phyloP scores from a whole-genome alignment of 2,329 filamentous ascomycete species.

The Leptosphaerulina australis region DNA sequence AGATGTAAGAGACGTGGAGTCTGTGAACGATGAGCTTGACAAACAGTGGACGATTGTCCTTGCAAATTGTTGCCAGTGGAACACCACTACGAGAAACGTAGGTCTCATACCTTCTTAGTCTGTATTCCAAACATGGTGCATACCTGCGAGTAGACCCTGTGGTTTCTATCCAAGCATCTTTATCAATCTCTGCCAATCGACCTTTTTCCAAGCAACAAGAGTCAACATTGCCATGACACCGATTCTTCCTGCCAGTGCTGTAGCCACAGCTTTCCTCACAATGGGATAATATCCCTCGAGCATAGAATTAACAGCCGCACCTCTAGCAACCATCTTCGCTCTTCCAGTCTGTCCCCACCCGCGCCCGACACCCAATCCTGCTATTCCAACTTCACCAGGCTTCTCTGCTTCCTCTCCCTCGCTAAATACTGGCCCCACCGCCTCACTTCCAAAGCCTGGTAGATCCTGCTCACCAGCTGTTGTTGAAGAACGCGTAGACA shows the following conservation, averaged over 20 bases:
- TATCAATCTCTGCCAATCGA: slow-evolving; percentile 4
- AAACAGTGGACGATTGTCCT: neutral
- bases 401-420: slow-evolving; percentile 32
- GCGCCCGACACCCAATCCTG: slow-evolving; percentile 53
- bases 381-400: slow-evolving; percentile 54
- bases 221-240: slow-evolving; percentile 31
- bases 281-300: slow-evolving; percentile 61
- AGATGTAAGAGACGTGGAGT: slow-evolving; percentile 6
- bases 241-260: slow-evolving; percentile 50
- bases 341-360: slow-evolving; percentile 45
- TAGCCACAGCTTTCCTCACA: slow-evolving; percentile 54
- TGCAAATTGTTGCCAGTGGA: neutral
- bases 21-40: slow-evolving; percentile 8
- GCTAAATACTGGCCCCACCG: slow-evolving; percentile 25
- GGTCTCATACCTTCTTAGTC: too few species aligned
- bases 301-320: slow-evolving; percentile 55
- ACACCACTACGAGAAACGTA: too few species aligned
- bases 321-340: slow-evolving; percentile 47
- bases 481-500: slow-evolving; percentile 18
- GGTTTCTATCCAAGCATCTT: neutral
- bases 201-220: slow-evolving; percentile 31
- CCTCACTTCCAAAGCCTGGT: slow-evolving; percentile 30
- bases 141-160: neutral
- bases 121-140: neutral
- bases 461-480: slow-evolving; percentile 35